phyloP scores from a whole-genome alignment of 2,329 filamentous ascomycete species.

The Sphaerulina musiva region DNA sequence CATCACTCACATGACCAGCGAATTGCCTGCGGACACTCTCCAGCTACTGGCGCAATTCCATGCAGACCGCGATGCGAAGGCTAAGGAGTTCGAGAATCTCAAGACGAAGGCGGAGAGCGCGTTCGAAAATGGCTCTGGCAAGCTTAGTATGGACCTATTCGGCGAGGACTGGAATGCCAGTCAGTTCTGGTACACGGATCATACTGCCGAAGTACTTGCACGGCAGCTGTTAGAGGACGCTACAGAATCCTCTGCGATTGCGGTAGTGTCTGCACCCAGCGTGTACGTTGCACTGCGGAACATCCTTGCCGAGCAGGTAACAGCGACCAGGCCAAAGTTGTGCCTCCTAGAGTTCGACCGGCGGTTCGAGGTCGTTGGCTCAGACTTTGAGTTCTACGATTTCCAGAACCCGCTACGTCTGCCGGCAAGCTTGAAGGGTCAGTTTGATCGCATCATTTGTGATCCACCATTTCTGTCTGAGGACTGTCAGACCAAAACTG shows the following conservation, averaged over 20 bases:
- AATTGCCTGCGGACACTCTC: conserved; percentile 60
- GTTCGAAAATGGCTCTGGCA: conserved; percentile 31
- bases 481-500: conserved; percentile 75
- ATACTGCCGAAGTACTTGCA: conserved; percentile 60
- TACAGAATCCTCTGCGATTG: conserved; percentile 51
- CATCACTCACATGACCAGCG: conserved; percentile 38
- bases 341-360: conserved; percentile 67
- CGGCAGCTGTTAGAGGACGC: conserved; percentile 58
- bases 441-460: conserved; percentile 62
- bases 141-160: conserved; percentile 62
- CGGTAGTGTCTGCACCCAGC: conserved; percentile 67
- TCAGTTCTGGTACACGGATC: conserved; percentile 66
- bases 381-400: conserved; percentile 72
- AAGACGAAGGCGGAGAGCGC: conserved; percentile 55
- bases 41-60: conserved; percentile 69
- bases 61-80: conserved; percentile 60
- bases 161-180: conserved; percentile 76
- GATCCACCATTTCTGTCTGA: conserved; percentile 76
- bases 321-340: conserved; percentile 49
- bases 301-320: conserved; percentile 33
- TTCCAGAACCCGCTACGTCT: conserved; percentile 62
- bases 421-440: conserved; percentile 53
- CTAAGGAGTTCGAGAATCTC: conserved; percentile 62
- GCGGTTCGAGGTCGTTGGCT: conserved; percentile 65
- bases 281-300: conserved; percentile 73